Percentiles rank a stretch among this genome's conserved stretches.
Conservation (phyloP, 495 filamentous ascomycete species). For the Neurospora sp. region DNA sequence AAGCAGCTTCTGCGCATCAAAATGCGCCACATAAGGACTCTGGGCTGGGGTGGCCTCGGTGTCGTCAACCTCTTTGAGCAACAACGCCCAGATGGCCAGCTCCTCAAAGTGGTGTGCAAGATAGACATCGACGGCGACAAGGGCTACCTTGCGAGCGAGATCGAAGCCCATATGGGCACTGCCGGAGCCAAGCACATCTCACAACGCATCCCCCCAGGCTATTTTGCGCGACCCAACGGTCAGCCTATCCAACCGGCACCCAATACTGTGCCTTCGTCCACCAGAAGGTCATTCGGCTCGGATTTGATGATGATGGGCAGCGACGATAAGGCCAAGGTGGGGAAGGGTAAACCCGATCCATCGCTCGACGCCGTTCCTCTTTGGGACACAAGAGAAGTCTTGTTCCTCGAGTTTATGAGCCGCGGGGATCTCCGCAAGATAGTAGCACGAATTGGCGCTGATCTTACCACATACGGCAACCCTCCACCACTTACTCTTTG, state of each 20-base stretch:
- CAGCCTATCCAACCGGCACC: not conserved
- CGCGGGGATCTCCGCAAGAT: slow-evolving; percentile 4
- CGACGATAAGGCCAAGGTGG: not conserved
- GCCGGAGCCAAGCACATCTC: not conserved
- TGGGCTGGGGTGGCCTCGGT: not conserved
- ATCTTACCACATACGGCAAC: not conserved
- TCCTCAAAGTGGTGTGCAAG: not conserved
- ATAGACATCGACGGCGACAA: not conserved
- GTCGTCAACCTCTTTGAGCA: not conserved
- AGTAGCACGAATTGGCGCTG: not conserved
- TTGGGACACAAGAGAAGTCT: not conserved
- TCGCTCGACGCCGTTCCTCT: not conserved
- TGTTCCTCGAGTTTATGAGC: slow-evolving; percentile 9
- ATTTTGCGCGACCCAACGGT: not conserved
- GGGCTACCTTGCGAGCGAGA: not conserved
- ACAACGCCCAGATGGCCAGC: not conserved
- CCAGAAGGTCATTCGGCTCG: not conserved
- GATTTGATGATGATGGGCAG: not conserved
- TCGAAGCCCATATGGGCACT: not conserved
- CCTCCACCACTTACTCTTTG: slow-evolving; percentile 1
- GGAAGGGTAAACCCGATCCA: not conserved
- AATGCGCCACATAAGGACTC: not conserved
- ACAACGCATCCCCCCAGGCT: not conserved
- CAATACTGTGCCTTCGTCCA: not conserved
- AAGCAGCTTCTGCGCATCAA: not conserved